These are phyloP conservation scores for Cajanus cajan DNA, from an alignment of 306 rosid species.

Conservation along the genomic window DNA sequence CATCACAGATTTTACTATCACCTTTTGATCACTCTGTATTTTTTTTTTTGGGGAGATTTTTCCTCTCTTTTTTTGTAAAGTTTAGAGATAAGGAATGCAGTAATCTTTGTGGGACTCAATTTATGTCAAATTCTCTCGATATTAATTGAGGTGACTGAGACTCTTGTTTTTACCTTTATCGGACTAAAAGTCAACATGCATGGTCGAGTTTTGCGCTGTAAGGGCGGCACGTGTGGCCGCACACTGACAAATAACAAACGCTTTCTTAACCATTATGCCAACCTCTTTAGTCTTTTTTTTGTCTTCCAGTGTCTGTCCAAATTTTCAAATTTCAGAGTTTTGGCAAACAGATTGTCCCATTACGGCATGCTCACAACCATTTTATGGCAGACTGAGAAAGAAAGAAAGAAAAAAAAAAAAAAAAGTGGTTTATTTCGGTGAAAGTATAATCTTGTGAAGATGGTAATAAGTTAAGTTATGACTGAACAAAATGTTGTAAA, in stretches of 20 bases:
- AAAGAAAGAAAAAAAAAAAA: not conserved
- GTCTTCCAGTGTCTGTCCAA: not conserved
- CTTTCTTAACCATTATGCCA: conserved; percentile 25
- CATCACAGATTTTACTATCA: conserved; percentile 35
- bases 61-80: conserved; percentile 23
- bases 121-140: conserved; percentile 7
- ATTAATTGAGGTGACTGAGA: conserved; percentile 22
- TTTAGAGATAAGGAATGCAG: conserved; percentile 31
- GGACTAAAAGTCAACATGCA: conserved; percentile 39
- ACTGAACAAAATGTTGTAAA: not conserved
- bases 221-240: conserved; percentile 34
- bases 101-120: conserved; percentile 16
- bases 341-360: not conserved
- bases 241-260: not conserved
- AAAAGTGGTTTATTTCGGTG: not conserved
- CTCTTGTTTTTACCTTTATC: conserved; percentile 23
- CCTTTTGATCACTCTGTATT: not conserved
- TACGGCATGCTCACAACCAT: not conserved
- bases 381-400: not conserved
- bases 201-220: conserved; percentile 26
- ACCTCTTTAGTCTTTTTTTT: not conserved
- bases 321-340: not conserved
- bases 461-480: not conserved
- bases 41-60: not conserved
- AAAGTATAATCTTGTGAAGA: not conserved